These are phyloP conservation scores for Phytophthora pseudosyringae DNA, from an alignment of 352 stramenopile genomes.

Conservation along the genomic window DNA sequence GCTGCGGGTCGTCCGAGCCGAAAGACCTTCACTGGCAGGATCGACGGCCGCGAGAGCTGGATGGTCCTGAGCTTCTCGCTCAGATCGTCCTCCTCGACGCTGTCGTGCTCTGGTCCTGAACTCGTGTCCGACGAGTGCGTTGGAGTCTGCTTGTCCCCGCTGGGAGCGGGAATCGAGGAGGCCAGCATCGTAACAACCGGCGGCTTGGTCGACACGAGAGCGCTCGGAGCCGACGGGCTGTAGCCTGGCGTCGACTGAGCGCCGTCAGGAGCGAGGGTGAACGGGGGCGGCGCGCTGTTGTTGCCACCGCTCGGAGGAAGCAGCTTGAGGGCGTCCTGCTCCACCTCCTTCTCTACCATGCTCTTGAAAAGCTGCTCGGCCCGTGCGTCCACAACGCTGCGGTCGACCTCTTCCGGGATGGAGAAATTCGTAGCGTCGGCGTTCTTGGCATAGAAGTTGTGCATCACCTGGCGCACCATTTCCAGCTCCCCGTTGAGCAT, in stretches of 20 bases:
- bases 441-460: conserved; percentile 81
- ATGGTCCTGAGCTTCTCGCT: conserved; percentile 73
- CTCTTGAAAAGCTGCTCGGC: conserved; percentile 64
- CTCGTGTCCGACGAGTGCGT: conserved; percentile 10
- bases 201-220: conserved; percentile 17
- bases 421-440: conserved; percentile 69
- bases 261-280: conserved; percentile 6
- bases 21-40: conserved; percentile 59
- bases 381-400: conserved; percentile 48
- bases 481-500: conserved; percentile 83
- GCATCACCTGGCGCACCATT: conserved; percentile 84
- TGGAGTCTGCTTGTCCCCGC: conserved; percentile 21
- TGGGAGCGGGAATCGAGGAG: neutral
- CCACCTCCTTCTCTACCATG: conserved; percentile 64
- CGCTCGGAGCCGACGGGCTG: conserved; percentile 10
- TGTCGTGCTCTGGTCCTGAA: conserved; percentile 34
- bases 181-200: conserved; percentile 9
- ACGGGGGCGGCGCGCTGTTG: conserved; percentile 10
- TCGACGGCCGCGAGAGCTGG: conserved; percentile 62
- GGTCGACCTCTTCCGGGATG: conserved; percentile 65
- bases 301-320: conserved; percentile 16
- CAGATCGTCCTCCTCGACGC: conserved; percentile 58
- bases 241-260: conserved; percentile 9
- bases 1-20: conserved; percentile 28
- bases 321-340: conserved; percentile 42